A percentile compares a stretch with the other conserved stretches of the same genome.
Evolutionary conservation across 225 moss, liverwort and hornwort genomes (phyloP).

Genomic region (Polytrichum commune): DNA sequence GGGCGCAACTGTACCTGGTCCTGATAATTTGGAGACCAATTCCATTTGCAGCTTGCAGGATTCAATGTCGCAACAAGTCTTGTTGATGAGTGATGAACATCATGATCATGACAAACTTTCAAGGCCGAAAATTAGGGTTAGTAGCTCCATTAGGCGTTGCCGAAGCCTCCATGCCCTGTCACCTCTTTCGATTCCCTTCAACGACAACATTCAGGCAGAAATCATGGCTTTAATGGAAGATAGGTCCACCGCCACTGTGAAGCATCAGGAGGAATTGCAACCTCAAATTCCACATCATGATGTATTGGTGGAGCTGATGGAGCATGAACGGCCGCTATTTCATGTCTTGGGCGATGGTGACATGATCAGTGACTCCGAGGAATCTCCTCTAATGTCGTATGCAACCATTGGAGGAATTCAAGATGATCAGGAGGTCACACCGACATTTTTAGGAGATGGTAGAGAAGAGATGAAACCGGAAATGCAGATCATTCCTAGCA

Average conservation of each 20-base stretch:
- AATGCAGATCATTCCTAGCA: not conserved
- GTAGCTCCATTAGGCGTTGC: not conserved
- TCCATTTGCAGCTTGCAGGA: not conserved
- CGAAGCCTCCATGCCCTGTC: slow-evolving; percentile 12
- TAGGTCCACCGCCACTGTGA: slow-evolving; percentile 5
- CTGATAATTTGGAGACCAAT: not conserved
- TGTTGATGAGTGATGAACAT: no score
- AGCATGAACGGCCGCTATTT: no score
- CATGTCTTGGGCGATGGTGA: not conserved
- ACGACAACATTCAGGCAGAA: slow-evolving; percentile 15
- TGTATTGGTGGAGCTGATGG: no score
- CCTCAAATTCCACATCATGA: slow-evolving; percentile 17
- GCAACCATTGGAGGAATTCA: not conserved
- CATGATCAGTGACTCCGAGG: slow-evolving; percentile 36
- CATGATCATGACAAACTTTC: no score
- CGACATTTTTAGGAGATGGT: not conserved
- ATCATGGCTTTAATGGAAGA: not conserved
- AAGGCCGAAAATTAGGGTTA: not conserved
- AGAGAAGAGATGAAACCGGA: slow-evolving; percentile 13
- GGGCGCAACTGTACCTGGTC: not conserved
- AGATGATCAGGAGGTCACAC: not conserved
- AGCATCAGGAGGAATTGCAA: slow-evolving; percentile 20
- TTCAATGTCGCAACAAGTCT: no score
- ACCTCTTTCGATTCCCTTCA: slow-evolving; percentile 18
- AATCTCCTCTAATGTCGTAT: slow-evolving; percentile 32